Evolutionary conservation across 495 filamentous ascomycete species (phyloP).

Genomic region (Neurospora sp.): DNA sequence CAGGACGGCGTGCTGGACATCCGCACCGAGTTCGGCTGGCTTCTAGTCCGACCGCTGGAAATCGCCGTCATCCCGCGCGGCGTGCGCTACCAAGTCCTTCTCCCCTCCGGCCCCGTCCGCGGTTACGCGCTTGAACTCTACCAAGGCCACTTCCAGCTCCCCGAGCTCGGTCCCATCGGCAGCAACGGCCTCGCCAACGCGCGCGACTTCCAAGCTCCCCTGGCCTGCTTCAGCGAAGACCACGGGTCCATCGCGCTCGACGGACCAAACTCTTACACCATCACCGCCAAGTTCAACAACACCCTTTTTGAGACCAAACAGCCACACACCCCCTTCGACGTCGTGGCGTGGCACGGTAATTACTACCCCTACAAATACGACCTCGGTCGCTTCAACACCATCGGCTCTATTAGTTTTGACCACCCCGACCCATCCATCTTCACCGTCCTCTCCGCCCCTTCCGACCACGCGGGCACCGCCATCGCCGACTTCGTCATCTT

Average conservation of each 20-base stretch:
- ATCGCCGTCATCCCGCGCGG: slow-evolving; percentile 83
- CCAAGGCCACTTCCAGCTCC: slow-evolving; percentile 73
- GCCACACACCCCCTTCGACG: slow-evolving; percentile 67
- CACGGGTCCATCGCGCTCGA: slow-evolving; percentile 27
- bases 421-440: slow-evolving; percentile 78
- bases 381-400: slow-evolving; percentile 67
- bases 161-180: slow-evolving; percentile 83
- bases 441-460: slow-evolving; percentile 68
- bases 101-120: slow-evolving; percentile 51
- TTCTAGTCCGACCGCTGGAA: slow-evolving; percentile 81
- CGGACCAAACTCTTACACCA: slow-evolving; percentile 39
- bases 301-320: slow-evolving; percentile 65
- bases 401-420: slow-evolving; percentile 64
- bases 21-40: slow-evolving; percentile 70
- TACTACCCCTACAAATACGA: slow-evolving; percentile 89
- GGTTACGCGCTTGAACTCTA: slow-evolving; percentile 87
- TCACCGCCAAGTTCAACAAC: slow-evolving; percentile 73
- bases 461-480: slow-evolving; percentile 51
- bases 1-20: slow-evolving; percentile 81
- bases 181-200: slow-evolving; percentile 79
- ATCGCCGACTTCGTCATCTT: slow-evolving; percentile 80
- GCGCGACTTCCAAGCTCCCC: slow-evolving; percentile 78
- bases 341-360: slow-evolving; percentile 73
- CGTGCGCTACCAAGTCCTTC: slow-evolving; percentile 64
- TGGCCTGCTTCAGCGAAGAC: slow-evolving; percentile 64